Base-by-base conservation (phyloP, 2,329 filamentous ascomycete species). In the Epichloe hybrida region DNA sequence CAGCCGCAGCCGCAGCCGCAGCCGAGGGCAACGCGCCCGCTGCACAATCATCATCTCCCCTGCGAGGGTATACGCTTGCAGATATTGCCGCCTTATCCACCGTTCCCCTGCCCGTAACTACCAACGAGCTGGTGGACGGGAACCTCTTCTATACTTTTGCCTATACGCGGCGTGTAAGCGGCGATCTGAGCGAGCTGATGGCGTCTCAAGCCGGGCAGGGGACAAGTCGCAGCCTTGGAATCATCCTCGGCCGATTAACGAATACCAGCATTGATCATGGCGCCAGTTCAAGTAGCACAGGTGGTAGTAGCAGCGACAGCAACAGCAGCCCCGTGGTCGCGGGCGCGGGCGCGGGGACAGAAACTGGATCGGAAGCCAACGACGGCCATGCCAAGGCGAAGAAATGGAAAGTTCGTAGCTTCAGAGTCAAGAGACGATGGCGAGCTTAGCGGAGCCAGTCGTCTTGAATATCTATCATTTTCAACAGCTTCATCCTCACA, bases 61-160 rank as follows among this genome's bases (percentile, higher is more conserved):
- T 62, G 37, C 61, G 64, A 13, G 61, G 62, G 23, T 61, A 59
- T 44, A 65, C 63, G 3, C 57, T 68, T 35, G 58, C 64, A 38
- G 61, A 63, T 34, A 58, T 63, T 7, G 60, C 61, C 23, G 51
- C 64, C 20, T 52, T 67, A 1, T 64, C 65, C 42, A 54, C 62
- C 15, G 57, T 68, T 8, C 55, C 63, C 0, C 54, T 68, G 0
- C 65, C 65, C 8, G 55, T 68, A 2, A 52, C 58, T 20, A 55
- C 62, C 1, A 53, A 43, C 46, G 65, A 68, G 52, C 53, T 68
- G 8, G 56, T 59, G 4, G 62, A 66, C 42, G 64, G 65, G 20
- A 58, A 57, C 9, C 58, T 63, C 34, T 65, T 61, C 35, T 68
- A 68, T 52, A 58, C 62, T 1, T 60, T 61, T 21, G 56, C 56